Percentiles rank a stretch among this genome's conserved stretches.
phyloP scores from a whole-genome alignment of 106 monocot species.

The Dendrobium catenatum region DNA sequence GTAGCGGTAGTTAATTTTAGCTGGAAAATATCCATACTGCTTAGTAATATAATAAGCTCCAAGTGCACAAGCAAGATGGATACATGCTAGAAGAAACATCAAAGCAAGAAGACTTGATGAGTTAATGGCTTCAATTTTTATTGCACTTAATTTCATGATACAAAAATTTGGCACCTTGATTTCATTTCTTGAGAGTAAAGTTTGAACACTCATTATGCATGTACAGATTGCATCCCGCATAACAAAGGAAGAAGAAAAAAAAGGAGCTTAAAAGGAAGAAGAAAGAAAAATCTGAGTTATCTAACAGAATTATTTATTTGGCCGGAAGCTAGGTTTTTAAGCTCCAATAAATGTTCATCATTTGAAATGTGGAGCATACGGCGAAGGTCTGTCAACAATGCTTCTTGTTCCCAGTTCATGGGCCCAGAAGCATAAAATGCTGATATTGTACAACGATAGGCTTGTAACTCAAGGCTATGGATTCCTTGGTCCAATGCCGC shows the following conservation, averaged over 20 bases:
- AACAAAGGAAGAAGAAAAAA: not conserved
- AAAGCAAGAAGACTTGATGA: not conserved
- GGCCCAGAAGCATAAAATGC: slow-evolving; percentile 61
- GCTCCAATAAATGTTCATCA: slow-evolving; percentile 59
- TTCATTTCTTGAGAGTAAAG: not conserved
- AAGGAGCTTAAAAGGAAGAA: not conserved
- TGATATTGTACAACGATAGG: slow-evolving; percentile 36
- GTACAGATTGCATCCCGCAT: not conserved
- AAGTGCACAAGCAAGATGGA: not conserved
- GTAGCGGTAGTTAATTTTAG: not conserved
- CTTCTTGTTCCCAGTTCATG: slow-evolving; percentile 65
- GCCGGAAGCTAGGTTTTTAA: slow-evolving; percentile 28
- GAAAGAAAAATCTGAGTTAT: not conserved
- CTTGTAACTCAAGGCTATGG: slow-evolving; percentile 44
- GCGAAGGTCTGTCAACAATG: slow-evolving; percentile 55
- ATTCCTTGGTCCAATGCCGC: slow-evolving; percentile 13
- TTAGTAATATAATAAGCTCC: not conserved
- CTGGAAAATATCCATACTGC: not conserved
- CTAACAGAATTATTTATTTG: not conserved
- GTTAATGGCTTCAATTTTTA: not conserved
- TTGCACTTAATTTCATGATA: not conserved
- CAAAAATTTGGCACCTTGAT: not conserved
- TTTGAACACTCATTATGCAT: not conserved
- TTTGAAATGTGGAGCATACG: slow-evolving; percentile 52
- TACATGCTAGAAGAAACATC: not conserved